These are phyloP conservation scores for Colletotrichum karsti DNA, from an alignment of 2,329 filamentous ascomycete genomes.

Conservation along the genomic window DNA sequence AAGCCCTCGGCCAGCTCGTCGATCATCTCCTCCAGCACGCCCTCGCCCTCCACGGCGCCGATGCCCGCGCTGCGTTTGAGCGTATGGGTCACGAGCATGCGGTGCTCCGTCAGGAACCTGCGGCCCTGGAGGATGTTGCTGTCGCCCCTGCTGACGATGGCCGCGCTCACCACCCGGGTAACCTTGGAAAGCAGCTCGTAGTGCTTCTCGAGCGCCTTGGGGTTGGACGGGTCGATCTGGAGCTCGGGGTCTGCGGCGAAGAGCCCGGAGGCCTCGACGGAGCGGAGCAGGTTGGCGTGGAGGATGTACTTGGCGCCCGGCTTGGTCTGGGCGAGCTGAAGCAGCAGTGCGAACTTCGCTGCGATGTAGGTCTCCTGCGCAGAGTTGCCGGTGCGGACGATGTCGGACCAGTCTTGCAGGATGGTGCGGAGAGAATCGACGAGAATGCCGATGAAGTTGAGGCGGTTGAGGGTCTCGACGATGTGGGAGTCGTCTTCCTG, in stretches of 20 bases:
- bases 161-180: constrained; percentile 82
- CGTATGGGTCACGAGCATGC: constrained; percentile 84
- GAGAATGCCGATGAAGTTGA: constrained; percentile 91
- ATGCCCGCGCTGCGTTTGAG: constrained; percentile 91
- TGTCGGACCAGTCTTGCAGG: constrained; percentile 74
- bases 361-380: constrained; percentile 64
- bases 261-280: constrained; percentile 82
- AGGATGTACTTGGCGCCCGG: constrained; percentile 88
- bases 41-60: constrained; percentile 55
- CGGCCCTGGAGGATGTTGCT: constrained; percentile 85
- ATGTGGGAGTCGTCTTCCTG: constrained; percentile 78
- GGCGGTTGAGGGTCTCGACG: constrained; percentile 79
- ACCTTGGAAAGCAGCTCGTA: constrained; percentile 85
- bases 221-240: constrained; percentile 78
- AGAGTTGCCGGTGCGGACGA: constrained; percentile 52
- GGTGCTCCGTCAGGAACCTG: constrained; percentile 82
- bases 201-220: constrained; percentile 78
- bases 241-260: constrained; percentile 94
- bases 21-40: constrained; percentile 67
- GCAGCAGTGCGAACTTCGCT: constrained; percentile 82
- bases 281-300: constrained; percentile 86
- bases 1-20: constrained; percentile 86
- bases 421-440: constrained; percentile 87
- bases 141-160: constrained; percentile 81
- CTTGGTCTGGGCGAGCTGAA: constrained; percentile 85